Evolutionary conservation across 2,329 filamentous ascomycete species (phyloP).

Genomic region (Juglanconis sp.): DNA sequence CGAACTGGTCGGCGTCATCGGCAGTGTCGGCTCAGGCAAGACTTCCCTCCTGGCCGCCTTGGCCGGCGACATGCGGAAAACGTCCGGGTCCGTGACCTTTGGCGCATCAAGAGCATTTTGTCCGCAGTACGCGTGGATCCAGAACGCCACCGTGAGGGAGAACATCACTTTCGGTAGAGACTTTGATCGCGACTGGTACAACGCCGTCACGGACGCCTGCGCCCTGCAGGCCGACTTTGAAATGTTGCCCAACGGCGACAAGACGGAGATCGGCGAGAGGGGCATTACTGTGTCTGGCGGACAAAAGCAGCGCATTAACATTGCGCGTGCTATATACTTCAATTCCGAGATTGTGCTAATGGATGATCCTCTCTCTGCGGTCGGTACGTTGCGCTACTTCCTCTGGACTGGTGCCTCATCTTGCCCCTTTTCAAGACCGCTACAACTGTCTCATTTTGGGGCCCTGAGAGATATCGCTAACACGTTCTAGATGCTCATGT

Average conservation of each 20-base stretch:
- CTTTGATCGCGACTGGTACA: slow-evolving; percentile 70
- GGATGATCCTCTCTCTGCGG: slow-evolving; percentile 32
- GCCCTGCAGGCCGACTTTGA: slow-evolving; percentile 82
- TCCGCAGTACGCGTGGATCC: slow-evolving; percentile 91
- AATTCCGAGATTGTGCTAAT: slow-evolving; percentile 30
- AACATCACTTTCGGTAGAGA: slow-evolving; percentile 83
- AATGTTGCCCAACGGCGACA: slow-evolving; percentile 86
- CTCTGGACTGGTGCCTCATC: too few relatives aligned
- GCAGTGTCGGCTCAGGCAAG: slow-evolving; percentile 77
- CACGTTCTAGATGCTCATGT: slow-evolving; percentile 28
- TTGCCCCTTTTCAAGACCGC: too few relatives aligned
- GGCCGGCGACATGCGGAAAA: slow-evolving; percentile 84
- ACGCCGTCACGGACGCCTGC: slow-evolving; percentile 73
- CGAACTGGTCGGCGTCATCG: slow-evolving; percentile 73
- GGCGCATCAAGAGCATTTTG: slow-evolving; percentile 79
- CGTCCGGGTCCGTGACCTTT: slow-evolving; percentile 65
- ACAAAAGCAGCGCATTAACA: slow-evolving; percentile 93
- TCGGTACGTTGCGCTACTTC: slow-evolving; percentile 11
- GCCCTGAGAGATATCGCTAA: too few relatives aligned
- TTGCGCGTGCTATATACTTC: slow-evolving; percentile 61
- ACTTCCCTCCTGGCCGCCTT: slow-evolving; percentile 78
- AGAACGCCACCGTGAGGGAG: slow-evolving; percentile 75
- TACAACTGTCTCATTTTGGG: too few relatives aligned
- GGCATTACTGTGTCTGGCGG: slow-evolving; percentile 97
- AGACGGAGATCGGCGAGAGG: slow-evolving; percentile 90